Evolutionary conservation across 345 rosid genomes (phyloP).

Genomic region (Ceriops decandra): DNA sequence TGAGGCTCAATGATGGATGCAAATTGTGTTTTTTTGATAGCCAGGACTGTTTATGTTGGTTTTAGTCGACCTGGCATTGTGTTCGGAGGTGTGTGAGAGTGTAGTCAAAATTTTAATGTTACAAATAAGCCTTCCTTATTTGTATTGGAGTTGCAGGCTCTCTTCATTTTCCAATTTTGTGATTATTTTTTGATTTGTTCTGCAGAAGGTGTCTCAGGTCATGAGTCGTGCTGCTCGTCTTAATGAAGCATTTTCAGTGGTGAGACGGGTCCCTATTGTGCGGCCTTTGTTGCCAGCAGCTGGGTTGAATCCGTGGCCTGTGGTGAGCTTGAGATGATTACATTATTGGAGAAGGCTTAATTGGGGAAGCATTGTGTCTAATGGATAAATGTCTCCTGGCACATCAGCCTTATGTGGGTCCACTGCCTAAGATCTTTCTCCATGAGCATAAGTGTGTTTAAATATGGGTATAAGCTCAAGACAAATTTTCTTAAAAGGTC

Average conservation of each 20-base stretch:
- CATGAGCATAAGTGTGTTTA: slow-evolving; percentile 8
- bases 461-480: slow-evolving; percentile 18
- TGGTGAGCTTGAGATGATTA: slow-evolving; percentile 63
- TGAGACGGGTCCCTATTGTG: slow-evolving; percentile 68
- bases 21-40: no score
- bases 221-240: slow-evolving; percentile 70
- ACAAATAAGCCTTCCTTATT: no score
- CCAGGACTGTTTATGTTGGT: no score
- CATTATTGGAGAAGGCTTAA: background rate
- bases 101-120: no score
- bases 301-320: slow-evolving; percentile 75
- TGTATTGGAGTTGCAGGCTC: no score
- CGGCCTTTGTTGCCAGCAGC: slow-evolving; percentile 67
- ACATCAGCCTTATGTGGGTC: slow-evolving; percentile 8
- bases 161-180: background rate
- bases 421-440: slow-evolving; percentile 4
- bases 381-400: slow-evolving; percentile 3
- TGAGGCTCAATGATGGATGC: no score
- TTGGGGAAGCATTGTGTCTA: slow-evolving; percentile 17
- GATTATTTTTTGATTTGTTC: slow-evolving; percentile 6
- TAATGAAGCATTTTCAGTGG: slow-evolving; percentile 83
- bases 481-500: no score
- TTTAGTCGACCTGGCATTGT: no score
- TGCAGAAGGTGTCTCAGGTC: slow-evolving; percentile 74
- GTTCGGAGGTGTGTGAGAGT: no score